Percentiles rank a stretch among this genome's conserved stretches.
phyloP scores from a whole-genome alignment of 148 eudicot species.

The Persicaria maculosa region DNA sequence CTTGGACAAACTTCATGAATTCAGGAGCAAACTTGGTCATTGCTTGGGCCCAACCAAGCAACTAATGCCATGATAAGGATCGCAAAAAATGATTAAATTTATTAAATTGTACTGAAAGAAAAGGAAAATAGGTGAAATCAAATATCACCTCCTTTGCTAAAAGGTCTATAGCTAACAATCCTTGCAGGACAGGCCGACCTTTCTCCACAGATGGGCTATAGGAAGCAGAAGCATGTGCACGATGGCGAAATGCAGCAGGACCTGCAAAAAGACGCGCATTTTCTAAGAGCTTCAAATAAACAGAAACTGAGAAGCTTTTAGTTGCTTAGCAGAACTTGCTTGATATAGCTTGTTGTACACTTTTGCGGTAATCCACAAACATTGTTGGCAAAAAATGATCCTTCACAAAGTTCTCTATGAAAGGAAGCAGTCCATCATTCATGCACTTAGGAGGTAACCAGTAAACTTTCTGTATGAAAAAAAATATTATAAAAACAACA shows the following conservation, averaged over 20 bases:
- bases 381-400: slow-evolving; percentile 91
- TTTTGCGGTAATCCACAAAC: slow-evolving; percentile 96
- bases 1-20: slow-evolving; percentile 78
- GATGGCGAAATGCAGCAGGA: slow-evolving; percentile 98
- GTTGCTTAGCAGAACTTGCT: slow-evolving; percentile 37
- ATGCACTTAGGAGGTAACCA: slow-evolving; percentile 30
- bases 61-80: slow-evolving; percentile 30
- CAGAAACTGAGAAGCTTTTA: not conserved
- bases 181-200: slow-evolving; percentile 92
- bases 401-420: slow-evolving; percentile 93
- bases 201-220: slow-evolving; percentile 69
- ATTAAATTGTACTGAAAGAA: not conserved
- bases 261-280: slow-evolving; percentile 34
- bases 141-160: slow-evolving; percentile 80
- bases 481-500: not conserved
- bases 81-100: not conserved
- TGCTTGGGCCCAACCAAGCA: slow-evolving; percentile 96
- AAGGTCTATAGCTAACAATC: slow-evolving; percentile 85
- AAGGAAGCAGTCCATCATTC: slow-evolving; percentile 82
- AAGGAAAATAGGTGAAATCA: not conserved
- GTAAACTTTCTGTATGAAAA: not conserved
- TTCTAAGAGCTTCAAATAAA: not conserved
- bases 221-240: slow-evolving; percentile 64
- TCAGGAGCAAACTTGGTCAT: slow-evolving; percentile 93
- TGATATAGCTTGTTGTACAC: slow-evolving; percentile 98